Evolutionary conservation across 2,329 filamentous ascomycete species (phyloP), one percentile per base, ranked within the genome.

Genomic region (Fusarium chaquense): DNA sequence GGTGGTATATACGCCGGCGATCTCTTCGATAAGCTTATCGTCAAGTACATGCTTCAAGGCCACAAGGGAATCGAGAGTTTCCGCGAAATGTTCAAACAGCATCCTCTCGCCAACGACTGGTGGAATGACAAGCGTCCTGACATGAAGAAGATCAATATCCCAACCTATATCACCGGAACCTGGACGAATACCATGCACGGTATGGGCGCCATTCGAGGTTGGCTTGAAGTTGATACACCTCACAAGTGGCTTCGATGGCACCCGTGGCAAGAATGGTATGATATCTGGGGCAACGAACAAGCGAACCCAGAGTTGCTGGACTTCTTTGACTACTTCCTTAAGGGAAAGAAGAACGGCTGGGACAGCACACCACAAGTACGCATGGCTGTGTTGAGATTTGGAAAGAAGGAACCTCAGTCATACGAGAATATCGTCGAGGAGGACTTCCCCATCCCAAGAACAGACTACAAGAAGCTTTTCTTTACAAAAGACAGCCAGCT

Each of bases 231-330:
- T 1, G 50, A 64, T 3, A 58, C 43, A 7, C 58, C 61, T 0
- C 32, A 64, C 3, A 64, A 64, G 22, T 64, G 61, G 61, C 59
- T 64, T 0, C 50, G 61, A n/a, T 64, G 55, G 5, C 61, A 64
- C 0, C 61, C 61, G 13, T 64, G 61, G 61, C 61, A 64, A 16
- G 61, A 64, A n/a, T 64, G 59, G 61, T 64, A 64, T 35, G 61
- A 64, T 2, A 49, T 64, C 1, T 64, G 61, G 61, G 61, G 61
- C 0, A 64, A 64, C 0, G 32, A 64, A 2, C 50, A 64, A 24
- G 61, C 61, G 3, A 58, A 46, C 0, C 22, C 24, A 0, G 61
- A 64, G 13, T 1, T 64, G 0, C 12, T 64, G 0, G 38, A 50
- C 1, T 64, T 64, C 3, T 64, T 64, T 2, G 61, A 64, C 2